Base-by-base conservation (phyloP, 495 filamentous ascomycete genomes). In the Aspergillus incahuasiensis region DNA sequence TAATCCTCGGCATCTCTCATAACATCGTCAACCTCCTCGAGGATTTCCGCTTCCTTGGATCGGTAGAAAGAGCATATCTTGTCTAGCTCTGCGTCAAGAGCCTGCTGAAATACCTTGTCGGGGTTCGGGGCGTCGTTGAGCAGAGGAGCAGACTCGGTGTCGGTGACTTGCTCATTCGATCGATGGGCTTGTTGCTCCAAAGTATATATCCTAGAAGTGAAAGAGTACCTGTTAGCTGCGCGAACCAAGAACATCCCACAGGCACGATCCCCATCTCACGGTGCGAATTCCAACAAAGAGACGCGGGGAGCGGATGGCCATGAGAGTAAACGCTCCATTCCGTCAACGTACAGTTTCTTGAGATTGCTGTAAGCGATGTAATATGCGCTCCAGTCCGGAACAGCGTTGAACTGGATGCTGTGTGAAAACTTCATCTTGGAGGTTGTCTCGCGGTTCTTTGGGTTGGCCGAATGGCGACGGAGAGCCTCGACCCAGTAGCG, bases 361-460 rank as follows among this genome's bases (percentile, higher is more conserved):
- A 97, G 82, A 64, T 96, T 97, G 69, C 90, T 95, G 72, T 99
- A 99, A 52, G 91, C 86, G 63, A 99, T 94, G 70, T 99, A 99
- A 71, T 96, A 83, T 58, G 85, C 88, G 75, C 91, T 97, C 94
- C 94, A 99, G 68, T 99, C 94, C 19, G 95, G 94, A 54, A 99
- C 95, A 53, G 94, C 91, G 74, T 99, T 99, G 74, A 99, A 99
- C 76, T 99, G 94, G 60, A 99, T 85, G 73, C 95, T 97, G 68
- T 97, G 94, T 47, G 94, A 97, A 79, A 99, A 99, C 83, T 97
- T 97, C 94, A 99, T 99, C 59, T 91, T 90, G 86, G 85, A 83
- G 15, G 48, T 53, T 22, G 53, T 43, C 24, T 66, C 82, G 69
- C 56, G 30, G 42, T 68, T 50, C 24, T 46, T 22, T 19, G 52